Evolutionary conservation across 2,329 filamentous ascomycete genomes (phyloP), one percentile per base, ranked within the genome.

Genomic region (Penicillium occitanis): DNA sequence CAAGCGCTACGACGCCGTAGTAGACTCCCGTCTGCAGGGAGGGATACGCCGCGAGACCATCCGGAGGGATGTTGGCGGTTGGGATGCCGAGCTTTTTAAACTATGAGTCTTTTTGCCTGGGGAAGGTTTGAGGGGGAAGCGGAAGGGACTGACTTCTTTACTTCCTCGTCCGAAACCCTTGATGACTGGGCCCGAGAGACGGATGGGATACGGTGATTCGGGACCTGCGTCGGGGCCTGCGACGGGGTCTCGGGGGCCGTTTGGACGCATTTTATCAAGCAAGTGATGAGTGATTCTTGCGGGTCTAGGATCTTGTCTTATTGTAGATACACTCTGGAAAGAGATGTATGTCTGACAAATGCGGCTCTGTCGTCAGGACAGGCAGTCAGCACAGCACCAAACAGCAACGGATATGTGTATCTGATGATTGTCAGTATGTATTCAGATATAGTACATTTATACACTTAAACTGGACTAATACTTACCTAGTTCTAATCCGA

Each of bases 111-210:
- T 22, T 10, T 11, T 48, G 33, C 33, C 33, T 35, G 42, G 17
- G 42, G 50, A 28, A 7, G 25, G 37, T n/a, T n/a, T 44, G 7
- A 35, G 14, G 19, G 19, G 2, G 30, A 33, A 33, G 30, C 30
- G 25, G 22, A 30, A 75, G 40, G n/a, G n/a, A 55, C 80, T 67
- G 77, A 93, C 91, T 81, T 97, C 93, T 82, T 93, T 96, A 73
- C 92, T 96, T 17, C 95, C 95, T 67, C 95, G 87, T 50, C 95
- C 94, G 78, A 98, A 98, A 40, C 95, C 95, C 73, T 91, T 90
- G 73, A 97, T 93, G 28, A 99, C 93, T 64, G 90, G 87, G 28
- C 95, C 95, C 68, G 91, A 89, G 80, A 98, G 89, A 71, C 85
- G 87, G 72, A 97, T 85, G 0, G 95, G 95, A 78, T 89, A 98